phyloP scores from a whole-genome alignment of 257 asterid genomes.

The Penstemon barbatus region DNA sequence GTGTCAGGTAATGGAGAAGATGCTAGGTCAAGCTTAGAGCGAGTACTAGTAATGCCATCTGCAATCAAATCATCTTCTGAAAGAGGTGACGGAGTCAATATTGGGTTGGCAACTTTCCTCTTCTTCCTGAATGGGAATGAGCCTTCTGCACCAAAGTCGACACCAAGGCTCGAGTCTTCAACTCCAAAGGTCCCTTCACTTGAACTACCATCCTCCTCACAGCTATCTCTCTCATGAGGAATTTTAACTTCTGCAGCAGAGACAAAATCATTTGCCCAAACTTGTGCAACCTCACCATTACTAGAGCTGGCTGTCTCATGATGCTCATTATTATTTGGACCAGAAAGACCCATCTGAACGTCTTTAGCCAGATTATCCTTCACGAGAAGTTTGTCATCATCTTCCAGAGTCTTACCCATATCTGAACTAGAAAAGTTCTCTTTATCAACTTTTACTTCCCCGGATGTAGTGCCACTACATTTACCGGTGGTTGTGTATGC shows the following conservation, averaged over 20 bases:
- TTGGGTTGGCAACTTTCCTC: constrained; percentile 44
- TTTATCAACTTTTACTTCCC: constrained; percentile 30
- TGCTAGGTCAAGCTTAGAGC: constrained; percentile 37
- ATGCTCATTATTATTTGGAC: constrained; percentile 23
- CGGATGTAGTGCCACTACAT: constrained; percentile 14
- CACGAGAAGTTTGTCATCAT: constrained; percentile 29
- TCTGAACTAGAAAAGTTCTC: constrained; percentile 27
- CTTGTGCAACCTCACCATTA: constrained; percentile 29
- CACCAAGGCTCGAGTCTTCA: constrained; percentile 31
- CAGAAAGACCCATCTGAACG: constrained; percentile 34
- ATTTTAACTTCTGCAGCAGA: constrained; percentile 37
- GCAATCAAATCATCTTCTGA: constrained; percentile 10
- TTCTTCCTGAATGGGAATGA: constrained; percentile 35
- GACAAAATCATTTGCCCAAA: constrained; percentile 29
- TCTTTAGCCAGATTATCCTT: constrained; percentile 29
- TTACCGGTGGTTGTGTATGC: constrained; percentile 27
- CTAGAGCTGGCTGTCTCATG: not conserved
- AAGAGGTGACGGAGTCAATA: constrained; percentile 8
- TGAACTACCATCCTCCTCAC: constrained; percentile 29
- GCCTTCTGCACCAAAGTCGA: constrained; percentile 29
- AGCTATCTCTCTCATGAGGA: constrained; percentile 32
- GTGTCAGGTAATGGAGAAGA: constrained; percentile 28
- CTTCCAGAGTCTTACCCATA: constrained; percentile 29
- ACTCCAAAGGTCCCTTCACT: constrained; percentile 32
- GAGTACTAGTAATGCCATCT: constrained; percentile 30